Conservation (phyloP, 2,329 filamentous ascomycete species). For the Botrytis tulipae region DNA sequence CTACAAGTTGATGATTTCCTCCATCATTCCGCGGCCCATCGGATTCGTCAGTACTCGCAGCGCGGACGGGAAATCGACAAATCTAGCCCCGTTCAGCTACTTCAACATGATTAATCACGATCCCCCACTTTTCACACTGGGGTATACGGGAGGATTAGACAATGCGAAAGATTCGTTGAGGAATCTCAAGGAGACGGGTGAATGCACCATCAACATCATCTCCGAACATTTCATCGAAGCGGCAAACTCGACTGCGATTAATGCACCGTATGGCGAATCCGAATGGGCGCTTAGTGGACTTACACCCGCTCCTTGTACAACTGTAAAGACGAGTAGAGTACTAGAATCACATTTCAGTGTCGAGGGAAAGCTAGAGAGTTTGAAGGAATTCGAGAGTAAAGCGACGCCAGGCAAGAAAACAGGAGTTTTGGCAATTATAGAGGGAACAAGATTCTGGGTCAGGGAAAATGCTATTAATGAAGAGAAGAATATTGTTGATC, state of each 20-base stretch:
- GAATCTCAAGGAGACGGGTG: constrained; percentile 68
- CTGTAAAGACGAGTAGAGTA: constrained; percentile 70
- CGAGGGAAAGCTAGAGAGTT: constrained; percentile 75
- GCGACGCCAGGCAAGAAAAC: constrained; percentile 70
- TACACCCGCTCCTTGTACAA: constrained; percentile 63
- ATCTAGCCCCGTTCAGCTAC: constrained; percentile 86
- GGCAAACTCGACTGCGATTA: constrained; percentile 76
- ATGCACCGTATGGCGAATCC: constrained; percentile 71
- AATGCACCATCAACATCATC: constrained; percentile 87
- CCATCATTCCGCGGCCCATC: constrained; percentile 80
- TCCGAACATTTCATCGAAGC: constrained; percentile 82
- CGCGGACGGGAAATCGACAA: constrained; percentile 62
- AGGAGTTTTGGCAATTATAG: constrained; percentile 71
- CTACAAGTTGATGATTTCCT: constrained; percentile 89
- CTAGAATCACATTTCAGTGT: constrained; percentile 80
- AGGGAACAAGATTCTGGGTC: constrained; percentile 86
- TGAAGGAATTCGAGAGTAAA: constrained; percentile 73
- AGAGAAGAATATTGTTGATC: constrained; percentile 70
- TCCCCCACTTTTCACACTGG: constrained; percentile 75
- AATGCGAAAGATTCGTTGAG: constrained; percentile 74
- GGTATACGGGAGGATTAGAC: constrained; percentile 46
- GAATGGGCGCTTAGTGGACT: constrained; percentile 81
- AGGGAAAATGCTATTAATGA: constrained; percentile 84
- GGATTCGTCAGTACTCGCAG: constrained; percentile 58
- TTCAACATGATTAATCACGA: constrained; percentile 82